Evolutionary conservation across 2,329 filamentous ascomycete genomes (phyloP), one percentile per base, ranked within the genome.

Genomic region (Sphaerulina musiva): DNA sequence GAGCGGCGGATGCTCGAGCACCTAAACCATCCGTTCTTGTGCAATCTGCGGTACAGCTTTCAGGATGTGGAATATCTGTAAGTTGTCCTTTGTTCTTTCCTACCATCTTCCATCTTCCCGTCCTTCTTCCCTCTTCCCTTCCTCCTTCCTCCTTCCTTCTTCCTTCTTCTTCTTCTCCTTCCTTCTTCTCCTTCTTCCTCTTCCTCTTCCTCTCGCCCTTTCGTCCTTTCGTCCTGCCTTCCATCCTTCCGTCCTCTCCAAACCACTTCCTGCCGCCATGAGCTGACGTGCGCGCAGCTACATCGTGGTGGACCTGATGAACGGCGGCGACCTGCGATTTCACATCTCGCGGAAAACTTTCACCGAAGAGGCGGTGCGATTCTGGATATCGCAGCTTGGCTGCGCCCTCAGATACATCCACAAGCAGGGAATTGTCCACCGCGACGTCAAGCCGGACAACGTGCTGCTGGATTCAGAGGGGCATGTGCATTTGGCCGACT

Each of bases 1-100:
- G 93, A 98, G 77, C 83, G 93, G 60, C 85, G 92, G 69, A 98
- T 98, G 93, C 82, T 98, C 68, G 91, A 98, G 75, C 90, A 97
- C 71, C 81, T 98, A 66, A 96, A 95, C 70, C 93, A 98, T 68
- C 90, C 92, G 26, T 98, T 97, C 72, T 87, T 98, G 64, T 97
- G 92, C 77, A 98, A 98, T 73, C 77, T 98, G 77, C 87, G 93
- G 66, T 98, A 97, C 76, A 96, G 91, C 74, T 98, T 98, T 70
- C 93, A 98, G 74, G 93, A 98, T 73, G 90, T 97, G 65, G 93
- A 98, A 73, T 98, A 98, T 74, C 86, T 98, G 89, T 95, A 78
- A 68, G 87, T 72, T 23, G 11, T 34, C 1, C 9, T 20, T n/a
- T 39, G 32, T 36, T 29, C 26, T 29, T 29, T 6, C 26, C 26